Percentiles rank a stretch among this genome's conserved stretches.
Evolutionary conservation across 768 basidiomycete species (phyloP).

Genomic region (Suillus alpinus): DNA sequence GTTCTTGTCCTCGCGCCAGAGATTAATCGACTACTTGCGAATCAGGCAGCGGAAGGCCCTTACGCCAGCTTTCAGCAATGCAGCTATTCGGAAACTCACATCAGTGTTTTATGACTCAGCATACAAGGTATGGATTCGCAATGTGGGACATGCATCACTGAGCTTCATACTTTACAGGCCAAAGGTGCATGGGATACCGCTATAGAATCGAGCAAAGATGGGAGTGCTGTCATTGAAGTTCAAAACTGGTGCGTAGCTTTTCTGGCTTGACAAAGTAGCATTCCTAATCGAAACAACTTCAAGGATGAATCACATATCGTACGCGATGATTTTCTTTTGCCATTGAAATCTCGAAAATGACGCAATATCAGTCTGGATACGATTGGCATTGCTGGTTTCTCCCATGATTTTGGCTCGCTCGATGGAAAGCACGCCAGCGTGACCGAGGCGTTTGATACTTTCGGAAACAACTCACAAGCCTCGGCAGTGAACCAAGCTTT

Average conservation of each 20-base stretch:
- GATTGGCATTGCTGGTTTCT: slow-evolving; percentile 58
- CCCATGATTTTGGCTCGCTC: slow-evolving; percentile 53
- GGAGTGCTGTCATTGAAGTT: no score
- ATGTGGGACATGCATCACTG: no score
- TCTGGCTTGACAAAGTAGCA: no score
- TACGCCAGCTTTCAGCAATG: slow-evolving; percentile 40
- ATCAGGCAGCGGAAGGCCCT: slow-evolving; percentile 35
- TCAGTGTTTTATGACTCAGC: slow-evolving; percentile 40
- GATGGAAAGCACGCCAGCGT: slow-evolving; percentile 45
- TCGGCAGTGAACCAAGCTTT: slow-evolving; percentile 26
- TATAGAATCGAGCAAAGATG: no score
- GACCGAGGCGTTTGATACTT: slow-evolving; percentile 38
- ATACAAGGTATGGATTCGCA: no score
- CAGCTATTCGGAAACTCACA: slow-evolving; percentile 36
- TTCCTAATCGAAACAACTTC: no score
- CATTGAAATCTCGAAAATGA: not conserved
- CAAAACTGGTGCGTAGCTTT: no score
- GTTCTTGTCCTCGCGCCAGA: not conserved
- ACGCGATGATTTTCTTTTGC: slow-evolving; percentile 7
- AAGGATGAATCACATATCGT: no score
- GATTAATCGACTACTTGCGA: not conserved
- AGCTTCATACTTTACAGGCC: no score
- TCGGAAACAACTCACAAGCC: slow-evolving; percentile 17
- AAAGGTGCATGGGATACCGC: no score
- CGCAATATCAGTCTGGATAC: slow-evolving; percentile 45